Base-by-base conservation (phyloP, 768 basidiomycete species). In the Boletus subcaerulescens region DNA sequence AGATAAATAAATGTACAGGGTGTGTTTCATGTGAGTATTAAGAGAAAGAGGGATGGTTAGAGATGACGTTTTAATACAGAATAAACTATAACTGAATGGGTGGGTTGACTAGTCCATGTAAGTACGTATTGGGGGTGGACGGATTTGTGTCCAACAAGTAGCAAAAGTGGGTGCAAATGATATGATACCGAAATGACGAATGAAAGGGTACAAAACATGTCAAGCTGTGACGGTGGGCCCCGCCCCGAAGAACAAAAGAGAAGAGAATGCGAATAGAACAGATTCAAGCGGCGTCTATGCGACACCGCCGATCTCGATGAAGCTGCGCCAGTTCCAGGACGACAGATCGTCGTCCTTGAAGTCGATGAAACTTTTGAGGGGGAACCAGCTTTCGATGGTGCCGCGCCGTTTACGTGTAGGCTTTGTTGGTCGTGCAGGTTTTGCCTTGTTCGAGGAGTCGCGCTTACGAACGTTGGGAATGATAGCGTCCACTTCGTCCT, bases 351-450 rank as follows among this genome's bases (percentile, higher is more conserved):
- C 78, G 35, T 82, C 80, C 52, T 75, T 76, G 47, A 87, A 70
- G 63, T 87, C 84, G 52, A 87, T 86, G 68, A 87, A 87, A 59
- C 83, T 85, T 57, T 77, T 77, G 44, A 86, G 72, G 0, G 81
- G 79, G 56, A 85, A 78, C 77, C 82, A 80, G 31, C 73, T 72
- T 42, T 78, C 76, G 40, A 77, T 48, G 15, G 83, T 84, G 43
- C 74, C 67, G 48, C 75, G 66, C 20, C 77, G 69, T 45, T 62
- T 75, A 50, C 64, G 65, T 39, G 55, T 63, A 11, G 49, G 45
- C 10, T 42, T 56, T 46, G 62, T 40, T 20, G 56, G 44, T 11
- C 53, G 60, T 44, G 42, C 20, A 24, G 50, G 15, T 24, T 46
- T 42, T 48, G 63, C 11, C 57, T 54, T 45, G 63, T 64, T 36